phyloP scores from a whole-genome alignment of 2,329 filamentous ascomycete species.

The Venturia nashicola region DNA sequence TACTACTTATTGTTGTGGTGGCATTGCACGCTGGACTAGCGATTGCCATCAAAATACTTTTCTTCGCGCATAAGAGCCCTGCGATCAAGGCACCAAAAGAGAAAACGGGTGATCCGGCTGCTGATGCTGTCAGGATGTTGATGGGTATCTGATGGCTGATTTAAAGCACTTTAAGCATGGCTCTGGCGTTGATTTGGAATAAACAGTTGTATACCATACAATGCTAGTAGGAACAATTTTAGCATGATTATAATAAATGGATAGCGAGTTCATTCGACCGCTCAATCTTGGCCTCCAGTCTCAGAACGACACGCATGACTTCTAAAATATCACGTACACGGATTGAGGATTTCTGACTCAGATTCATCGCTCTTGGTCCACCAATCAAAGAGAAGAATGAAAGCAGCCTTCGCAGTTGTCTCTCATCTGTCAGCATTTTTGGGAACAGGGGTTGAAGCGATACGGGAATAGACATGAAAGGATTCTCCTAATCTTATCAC shows the following conservation, averaged over 20 bases:
- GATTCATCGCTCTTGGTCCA: no score
- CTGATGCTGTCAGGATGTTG: neutral
- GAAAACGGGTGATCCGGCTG: neutral
- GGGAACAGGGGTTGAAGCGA: neutral
- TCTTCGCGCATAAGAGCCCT: slow-evolving; percentile 7
- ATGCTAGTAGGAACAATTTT: neutral
- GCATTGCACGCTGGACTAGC: slow-evolving; percentile 70
- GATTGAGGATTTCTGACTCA: no score
- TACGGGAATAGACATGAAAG: neutral
- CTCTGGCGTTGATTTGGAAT: neutral
- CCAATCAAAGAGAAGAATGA: no score
- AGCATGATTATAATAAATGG: neutral
- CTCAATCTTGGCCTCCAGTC: neutral
- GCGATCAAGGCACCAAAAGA: neutral
- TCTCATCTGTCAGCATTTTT: neutral
- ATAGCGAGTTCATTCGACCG: neutral
- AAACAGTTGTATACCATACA: neutral
- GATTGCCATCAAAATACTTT: slow-evolving; percentile 10
- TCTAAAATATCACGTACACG: no score
- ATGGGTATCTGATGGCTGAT: neutral
- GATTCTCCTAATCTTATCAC: neutral
- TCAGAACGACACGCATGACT: neutral
- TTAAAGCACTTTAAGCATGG: neutral
- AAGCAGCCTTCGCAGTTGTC: neutral
- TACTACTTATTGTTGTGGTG: slow-evolving; percentile 72